Evolutionary conservation across 2,329 filamentous ascomycete genomes (phyloP).

Genomic region (Fusarium beomiforme): DNA sequence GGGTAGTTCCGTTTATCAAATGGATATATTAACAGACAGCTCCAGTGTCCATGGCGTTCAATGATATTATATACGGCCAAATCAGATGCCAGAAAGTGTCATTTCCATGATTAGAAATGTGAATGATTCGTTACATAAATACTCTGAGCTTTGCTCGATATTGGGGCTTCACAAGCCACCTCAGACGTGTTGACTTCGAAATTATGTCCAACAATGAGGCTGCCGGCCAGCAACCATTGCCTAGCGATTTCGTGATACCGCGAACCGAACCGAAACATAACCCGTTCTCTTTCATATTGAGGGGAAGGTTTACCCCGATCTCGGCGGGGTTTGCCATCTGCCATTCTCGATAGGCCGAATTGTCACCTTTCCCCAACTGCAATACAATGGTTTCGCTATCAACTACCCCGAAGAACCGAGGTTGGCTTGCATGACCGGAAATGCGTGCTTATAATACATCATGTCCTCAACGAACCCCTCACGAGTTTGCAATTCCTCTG

Average conservation of each 20-base stretch:
- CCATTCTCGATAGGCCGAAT: conserved; percentile 18
- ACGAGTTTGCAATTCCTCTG: neutral
- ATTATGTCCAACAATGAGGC: too few species aligned
- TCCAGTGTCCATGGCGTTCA: neutral
- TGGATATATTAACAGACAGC: neutral
- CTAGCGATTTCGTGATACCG: neutral
- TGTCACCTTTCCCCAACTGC: conserved; percentile 11
- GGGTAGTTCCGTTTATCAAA: neutral
- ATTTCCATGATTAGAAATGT: accelerated
- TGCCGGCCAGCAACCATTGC: neutral
- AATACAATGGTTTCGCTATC: conserved; percentile 29
- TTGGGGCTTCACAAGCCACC: neutral
- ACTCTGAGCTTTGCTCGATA: neutral
- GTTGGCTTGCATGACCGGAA: conserved; percentile 8
- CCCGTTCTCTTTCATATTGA: neutral
- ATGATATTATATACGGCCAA: neutral
- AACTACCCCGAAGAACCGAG: conserved; percentile 40
- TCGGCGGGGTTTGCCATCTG: conserved; percentile 6
- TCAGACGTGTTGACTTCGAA: too few species aligned
- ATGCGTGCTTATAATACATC: conserved; percentile 34
- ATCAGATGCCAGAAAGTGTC: neutral
- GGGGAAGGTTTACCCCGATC: conserved; percentile 16
- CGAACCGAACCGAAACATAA: neutral
- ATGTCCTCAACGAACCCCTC: conserved; percentile 27
- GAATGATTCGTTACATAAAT: neutral